Evolutionary conservation across 2,329 filamentous ascomycete genomes (phyloP), one percentile per base, ranked within the genome.

Genomic region (Intubia oerlemansii): DNA sequence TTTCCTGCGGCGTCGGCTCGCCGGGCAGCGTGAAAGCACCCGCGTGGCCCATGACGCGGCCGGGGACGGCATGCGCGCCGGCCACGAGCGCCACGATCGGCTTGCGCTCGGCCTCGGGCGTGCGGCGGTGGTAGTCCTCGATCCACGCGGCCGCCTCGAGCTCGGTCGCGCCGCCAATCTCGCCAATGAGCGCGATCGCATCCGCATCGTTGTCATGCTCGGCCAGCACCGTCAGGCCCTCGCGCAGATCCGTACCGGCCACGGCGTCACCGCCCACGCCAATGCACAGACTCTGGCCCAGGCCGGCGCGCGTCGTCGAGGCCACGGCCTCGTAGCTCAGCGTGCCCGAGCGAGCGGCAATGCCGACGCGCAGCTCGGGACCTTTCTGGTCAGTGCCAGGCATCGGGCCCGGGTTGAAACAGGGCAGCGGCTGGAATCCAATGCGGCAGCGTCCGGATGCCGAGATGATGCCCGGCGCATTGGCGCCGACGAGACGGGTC

Each of bases 251-350:
- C 2, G 77, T 85, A 0, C 78, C 78, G 2, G 75, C 71, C 32
- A 81, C 52, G 20, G 76, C 59, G 42, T 84, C 78, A 3, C 78
- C 78, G 3, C 78, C 78, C 55, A 84, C 73, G 11, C 74, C 76
- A 25, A 84, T 69, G 24, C 75, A 77, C 6, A 82, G 51, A 41
- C 73, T 80, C 46, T 85, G 78, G 0, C 78, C 78, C 1, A 84
- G 52, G 0, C 77, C 76, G n/a, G 66, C 70, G 35, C 69, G 58
- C 6, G 73, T 78, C 15, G 78, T 69, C 2, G 74, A 71, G 0
- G 72, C 77, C 1, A 82, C 77, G 2, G 77, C 68, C 45, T 85
- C 78, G 41, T 84, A 85, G 35, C 74, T 80, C 23, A 85, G 51
- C 0, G 78, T 85, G 1, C 77, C 78, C 1, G 74, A 81, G 44